Conservation (phyloP, 208 protist species). For the Leishmania lainsoni region DNA sequence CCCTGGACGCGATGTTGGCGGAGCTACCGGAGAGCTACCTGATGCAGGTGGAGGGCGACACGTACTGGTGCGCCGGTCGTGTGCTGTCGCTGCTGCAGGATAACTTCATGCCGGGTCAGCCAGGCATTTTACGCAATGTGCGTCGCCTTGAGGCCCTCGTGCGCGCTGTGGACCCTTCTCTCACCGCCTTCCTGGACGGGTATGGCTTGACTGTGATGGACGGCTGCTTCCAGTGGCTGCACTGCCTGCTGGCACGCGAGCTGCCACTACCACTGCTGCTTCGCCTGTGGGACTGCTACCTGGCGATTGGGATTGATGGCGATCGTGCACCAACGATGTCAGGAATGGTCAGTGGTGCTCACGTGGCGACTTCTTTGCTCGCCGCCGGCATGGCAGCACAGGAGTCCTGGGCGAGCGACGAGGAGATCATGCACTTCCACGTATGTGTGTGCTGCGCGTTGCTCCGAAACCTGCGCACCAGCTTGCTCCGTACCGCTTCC, state of each 20-base stretch:
- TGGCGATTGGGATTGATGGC: slow-evolving; percentile 59
- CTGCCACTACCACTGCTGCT: slow-evolving; percentile 76
- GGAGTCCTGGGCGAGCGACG: slow-evolving; percentile 24
- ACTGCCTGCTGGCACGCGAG: slow-evolving; percentile 93
- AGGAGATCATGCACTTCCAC: slow-evolving; percentile 67
- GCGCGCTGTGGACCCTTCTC: slow-evolving; percentile 11
- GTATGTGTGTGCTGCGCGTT: slow-evolving; percentile 90
- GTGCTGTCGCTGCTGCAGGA: slow-evolving; percentile 91
- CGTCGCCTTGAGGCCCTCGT: slow-evolving; percentile 64
- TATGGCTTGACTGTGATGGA: slow-evolving; percentile 67
- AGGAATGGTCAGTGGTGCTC: neutral
- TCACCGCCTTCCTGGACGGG: slow-evolving; percentile 29
- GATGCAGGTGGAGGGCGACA: slow-evolving; percentile 89
- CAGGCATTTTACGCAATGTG: slow-evolving; percentile 79
- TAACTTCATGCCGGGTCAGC: slow-evolving; percentile 89
- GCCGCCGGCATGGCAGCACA: neutral
- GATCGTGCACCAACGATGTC: slow-evolving; percentile 4
- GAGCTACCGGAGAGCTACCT: slow-evolving; percentile 29
- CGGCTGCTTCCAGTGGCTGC: slow-evolving; percentile 92
- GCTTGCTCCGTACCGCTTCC: slow-evolving; percentile 16
- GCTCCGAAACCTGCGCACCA: slow-evolving; percentile 38
- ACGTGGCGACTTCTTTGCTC: neutral
- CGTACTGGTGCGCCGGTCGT: slow-evolving; percentile 88
- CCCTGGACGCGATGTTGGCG: slow-evolving; percentile 37
- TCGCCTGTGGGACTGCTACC: slow-evolving; percentile 92